Base-by-base conservation (phyloP, 169 alveolate species). In the Plasmodium gallinaceum region DNA sequence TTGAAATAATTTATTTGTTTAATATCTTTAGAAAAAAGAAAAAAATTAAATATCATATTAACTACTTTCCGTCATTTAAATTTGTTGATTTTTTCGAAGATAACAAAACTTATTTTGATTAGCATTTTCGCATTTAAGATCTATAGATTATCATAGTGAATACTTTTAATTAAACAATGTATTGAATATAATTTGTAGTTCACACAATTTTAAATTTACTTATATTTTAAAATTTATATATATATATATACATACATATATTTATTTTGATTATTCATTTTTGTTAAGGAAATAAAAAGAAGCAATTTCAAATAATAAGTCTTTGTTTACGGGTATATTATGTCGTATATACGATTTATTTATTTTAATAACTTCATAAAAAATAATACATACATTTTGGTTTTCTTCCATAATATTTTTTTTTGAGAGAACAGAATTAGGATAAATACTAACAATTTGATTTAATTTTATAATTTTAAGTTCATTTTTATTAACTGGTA, bases 351-450 rank as follows among this genome's bases (percentile, higher is more conserved):
- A 80, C 20, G 90, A 80, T 42, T 80, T 80, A 26, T 68, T 80
- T 68, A 80, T 66, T 62, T 80, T 80, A 66, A 80, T 80, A 80
- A 80, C 90, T 80, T 80, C 90, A 61, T 80, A 80, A 80, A 80
- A 80, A 80, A 80, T 65, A 51, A 80, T 80, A 32, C 90, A 80
- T 0, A 58, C 61, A 22, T 80, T 80, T 39, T 80, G 37, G 26
- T 80, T 42, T 80, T 80, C 90, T 37, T 80, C 90, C 90, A 80
- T 80, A 46, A 80, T 80, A 68, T 80, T 80, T 68, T 80, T 80
- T 71, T 80, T 80, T 26, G 80, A 54, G 26, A 80, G 85, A 18
- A 80, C 90, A 7, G 90, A 80, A 54, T 57, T 80, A 24, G 90
- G 90, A 46, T 80, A 80, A 51, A 80, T 80, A 68, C 90, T 80